Evolutionary conservation across 2,329 filamentous ascomycete genomes (phyloP).

Genomic region (Pseudogymnoascus sp.): DNA sequence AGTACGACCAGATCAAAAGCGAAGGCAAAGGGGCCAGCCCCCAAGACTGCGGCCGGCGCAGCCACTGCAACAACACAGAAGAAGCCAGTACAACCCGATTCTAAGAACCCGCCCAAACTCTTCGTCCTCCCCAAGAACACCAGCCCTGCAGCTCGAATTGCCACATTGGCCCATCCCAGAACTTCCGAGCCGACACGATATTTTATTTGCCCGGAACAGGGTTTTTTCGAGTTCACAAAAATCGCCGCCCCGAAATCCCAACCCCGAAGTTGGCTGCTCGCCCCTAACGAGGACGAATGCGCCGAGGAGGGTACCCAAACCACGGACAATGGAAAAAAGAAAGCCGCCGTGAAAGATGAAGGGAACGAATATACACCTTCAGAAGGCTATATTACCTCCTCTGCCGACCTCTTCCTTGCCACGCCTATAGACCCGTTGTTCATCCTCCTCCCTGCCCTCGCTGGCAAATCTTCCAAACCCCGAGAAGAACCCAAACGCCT

Average conservation of each 20-base stretch:
- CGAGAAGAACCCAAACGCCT: conserved; percentile 46
- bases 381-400: conserved; percentile 50
- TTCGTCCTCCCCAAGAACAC: conserved; percentile 53
- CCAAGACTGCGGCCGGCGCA: conserved; percentile 19
- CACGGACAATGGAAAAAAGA: conserved; percentile 7
- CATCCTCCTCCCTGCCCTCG: conserved; percentile 65
- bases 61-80: conserved; percentile 25
- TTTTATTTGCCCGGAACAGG: conserved; percentile 51
- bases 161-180: conserved; percentile 52
- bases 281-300: conserved; percentile 19
- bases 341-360: conserved; percentile 20
- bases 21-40: conserved; percentile 6
- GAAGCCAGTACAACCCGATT: conserved; percentile 25
- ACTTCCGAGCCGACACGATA: conserved; percentile 48
- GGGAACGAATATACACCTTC: conserved; percentile 13
- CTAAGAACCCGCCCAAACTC: conserved; percentile 41
- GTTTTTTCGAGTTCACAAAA: conserved; percentile 57
- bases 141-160: conserved; percentile 45
- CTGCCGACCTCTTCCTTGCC: conserved; percentile 70
- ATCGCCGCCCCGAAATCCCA: conserved; percentile 43
- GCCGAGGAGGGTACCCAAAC: conserved; percentile 9
- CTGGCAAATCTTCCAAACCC: conserved; percentile 33
- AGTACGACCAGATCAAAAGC: conserved; percentile 10
- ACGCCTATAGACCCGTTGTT: conserved; percentile 81
- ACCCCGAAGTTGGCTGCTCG: conserved; percentile 55